These are phyloP conservation scores for Penicillium desertorum DNA, from an alignment of 495 filamentous ascomycete species.

Conservation along the genomic window DNA sequence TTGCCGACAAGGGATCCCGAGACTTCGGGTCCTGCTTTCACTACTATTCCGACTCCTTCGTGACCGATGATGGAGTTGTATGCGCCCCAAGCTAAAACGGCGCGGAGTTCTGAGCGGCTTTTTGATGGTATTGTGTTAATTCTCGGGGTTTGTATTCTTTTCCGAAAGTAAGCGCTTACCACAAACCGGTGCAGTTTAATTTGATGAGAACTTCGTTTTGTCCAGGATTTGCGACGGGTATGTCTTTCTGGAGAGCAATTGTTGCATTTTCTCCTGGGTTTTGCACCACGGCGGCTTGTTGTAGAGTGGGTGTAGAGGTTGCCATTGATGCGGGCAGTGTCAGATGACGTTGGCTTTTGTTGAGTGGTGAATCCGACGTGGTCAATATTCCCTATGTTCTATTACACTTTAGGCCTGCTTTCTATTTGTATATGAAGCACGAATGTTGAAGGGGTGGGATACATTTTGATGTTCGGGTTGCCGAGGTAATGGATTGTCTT, in stretches of 20 bases:
- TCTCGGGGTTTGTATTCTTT: neutral
- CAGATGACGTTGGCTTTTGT: neutral
- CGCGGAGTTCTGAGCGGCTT: constrained; percentile 31
- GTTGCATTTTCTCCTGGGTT: constrained; percentile 19
- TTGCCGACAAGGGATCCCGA: constrained; percentile 23
- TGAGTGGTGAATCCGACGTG: neutral
- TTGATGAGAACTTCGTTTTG: constrained; percentile 25
- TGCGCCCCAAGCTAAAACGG: constrained; percentile 21
- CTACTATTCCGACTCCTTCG: constrained; percentile 38
- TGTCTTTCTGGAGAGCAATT: constrained; percentile 14
- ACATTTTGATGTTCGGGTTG: neutral
- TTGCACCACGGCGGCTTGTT: constrained; percentile 24
- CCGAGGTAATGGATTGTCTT: constrained; percentile 7
- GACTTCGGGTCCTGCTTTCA: constrained; percentile 25
- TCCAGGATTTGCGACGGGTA: constrained; percentile 18
- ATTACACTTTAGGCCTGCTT: neutral
- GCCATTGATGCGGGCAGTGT: neutral
- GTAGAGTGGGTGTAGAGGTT: constrained; percentile 11
- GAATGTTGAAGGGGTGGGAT: neutral
- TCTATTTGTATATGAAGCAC: neutral
- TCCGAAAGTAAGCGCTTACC: constrained; percentile 12
- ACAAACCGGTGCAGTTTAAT: constrained; percentile 26
- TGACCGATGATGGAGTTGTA: constrained; percentile 38
- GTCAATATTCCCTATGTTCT: neutral
- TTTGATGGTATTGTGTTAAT: neutral